Conservation (phyloP, 2,329 filamentous ascomycete genomes). For the Penicillium sp. region DNA sequence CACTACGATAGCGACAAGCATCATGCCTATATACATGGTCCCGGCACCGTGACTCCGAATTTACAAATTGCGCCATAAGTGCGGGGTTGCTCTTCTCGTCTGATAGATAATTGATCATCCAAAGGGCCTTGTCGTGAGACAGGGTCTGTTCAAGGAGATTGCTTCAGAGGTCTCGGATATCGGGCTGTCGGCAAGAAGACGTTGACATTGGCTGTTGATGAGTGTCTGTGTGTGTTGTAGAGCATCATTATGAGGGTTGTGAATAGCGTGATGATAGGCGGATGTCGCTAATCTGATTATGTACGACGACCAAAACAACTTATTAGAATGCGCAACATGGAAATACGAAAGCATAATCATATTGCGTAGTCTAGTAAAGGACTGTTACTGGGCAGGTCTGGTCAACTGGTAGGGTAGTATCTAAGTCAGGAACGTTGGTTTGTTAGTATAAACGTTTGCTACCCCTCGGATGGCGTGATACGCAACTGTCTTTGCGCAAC, state of each 20-base stretch:
- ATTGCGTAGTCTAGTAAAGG: background rate
- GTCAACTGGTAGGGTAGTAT: background rate
- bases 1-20: background rate
- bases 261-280: constrained; percentile 26
- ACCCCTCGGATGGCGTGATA: constrained; percentile 28
- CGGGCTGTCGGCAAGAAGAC: constrained; percentile 9
- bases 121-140: background rate
- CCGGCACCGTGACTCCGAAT: constrained; percentile 16
- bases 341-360: background rate
- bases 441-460: background rate
- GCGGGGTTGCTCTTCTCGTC: constrained; percentile 19
- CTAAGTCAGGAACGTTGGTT: background rate
- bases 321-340: background rate
- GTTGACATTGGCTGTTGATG: constrained; percentile 15
- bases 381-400: background rate
- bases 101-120: background rate
- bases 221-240: background rate
- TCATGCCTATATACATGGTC: constrained; percentile 19
- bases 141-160: background rate
- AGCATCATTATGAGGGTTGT: constrained; percentile 11
- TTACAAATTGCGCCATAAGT: constrained; percentile 24
- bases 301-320: background rate
- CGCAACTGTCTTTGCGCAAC: constrained; percentile 14
- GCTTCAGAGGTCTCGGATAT: background rate
- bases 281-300: constrained; percentile 7